These are phyloP conservation scores for Nitzschia putrida DNA, from an alignment of 108 stramenopile genomes.

Conservation along the genomic window DNA sequence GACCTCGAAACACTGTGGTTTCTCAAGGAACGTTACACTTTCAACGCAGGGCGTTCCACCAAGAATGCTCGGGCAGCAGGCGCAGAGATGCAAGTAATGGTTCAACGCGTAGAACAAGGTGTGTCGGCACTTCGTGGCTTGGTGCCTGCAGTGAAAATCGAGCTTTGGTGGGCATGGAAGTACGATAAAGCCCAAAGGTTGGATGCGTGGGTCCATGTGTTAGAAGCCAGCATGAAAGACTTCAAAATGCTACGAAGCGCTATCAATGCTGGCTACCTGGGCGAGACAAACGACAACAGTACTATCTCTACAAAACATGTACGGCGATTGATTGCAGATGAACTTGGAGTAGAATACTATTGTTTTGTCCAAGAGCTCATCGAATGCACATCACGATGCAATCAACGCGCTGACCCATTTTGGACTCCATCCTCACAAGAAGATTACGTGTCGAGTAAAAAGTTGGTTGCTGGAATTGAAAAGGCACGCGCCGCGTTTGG, in stretches of 20 bases:
- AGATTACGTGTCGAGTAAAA: not conserved
- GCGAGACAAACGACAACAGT: conserved; percentile 23
- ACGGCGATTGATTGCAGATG: conserved; percentile 22
- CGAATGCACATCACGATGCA: conserved; percentile 12
- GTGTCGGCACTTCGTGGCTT: conserved; percentile 14
- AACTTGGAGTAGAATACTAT: conserved; percentile 31
- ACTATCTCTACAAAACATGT: conserved; percentile 22
- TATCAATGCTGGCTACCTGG: conserved; percentile 33
- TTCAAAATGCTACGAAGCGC: conserved; percentile 37
- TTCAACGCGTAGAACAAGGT: conserved; percentile 15
- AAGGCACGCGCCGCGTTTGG: conserved; percentile 9
- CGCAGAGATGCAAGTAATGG: conserved; percentile 39
- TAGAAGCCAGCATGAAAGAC: conserved; percentile 31
- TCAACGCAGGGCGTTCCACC: conserved; percentile 25
- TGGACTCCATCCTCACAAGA: not conserved
- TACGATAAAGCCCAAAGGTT: not conserved
- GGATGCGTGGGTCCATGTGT: conserved; percentile 20
- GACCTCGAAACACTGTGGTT: conserved; percentile 31
- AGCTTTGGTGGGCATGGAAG: conserved; percentile 2
- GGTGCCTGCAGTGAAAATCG: conserved; percentile 28
- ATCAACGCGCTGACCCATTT: conserved; percentile 5
- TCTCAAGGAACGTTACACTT: conserved; percentile 21
- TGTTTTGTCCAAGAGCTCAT: conserved; percentile 24
- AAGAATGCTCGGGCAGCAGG: conserved; percentile 30
- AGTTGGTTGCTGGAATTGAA: not conserved